Base-by-base conservation (phyloP, 2,329 filamentous ascomycete species). In the Alternaria tenuissima region DNA sequence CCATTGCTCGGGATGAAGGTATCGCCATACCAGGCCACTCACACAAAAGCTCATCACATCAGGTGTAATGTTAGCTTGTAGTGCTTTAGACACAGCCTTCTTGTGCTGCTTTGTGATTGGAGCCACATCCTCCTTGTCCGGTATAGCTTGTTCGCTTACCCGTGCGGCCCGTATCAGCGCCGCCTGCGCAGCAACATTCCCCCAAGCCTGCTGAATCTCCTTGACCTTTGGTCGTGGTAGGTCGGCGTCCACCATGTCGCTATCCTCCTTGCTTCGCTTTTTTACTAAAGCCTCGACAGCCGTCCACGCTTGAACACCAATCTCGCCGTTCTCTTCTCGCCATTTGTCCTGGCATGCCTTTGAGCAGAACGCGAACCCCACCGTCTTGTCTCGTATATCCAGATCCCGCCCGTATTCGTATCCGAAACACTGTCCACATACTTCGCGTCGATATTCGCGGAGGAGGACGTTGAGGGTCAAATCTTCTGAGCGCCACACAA, bases 381-480 rank as follows among this genome's bases (percentile, higher is more conserved):
- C 70, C 2, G 59, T 65, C 44, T 68, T 62, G 38, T 81, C 78
- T 16, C 79, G 76, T 5, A 82, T 69, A 6, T 69, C 68, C 58
- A 82, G 67, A 43, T 78, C 78, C 3, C 80, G 74, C 1, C 82
- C 82, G 22, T 78, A 71, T 30, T 83, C 78, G 67, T 83, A 84
- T 20, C 59, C 55, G 56, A 84, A 83, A 67, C 82, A 84, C 26
- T 79, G 72, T 0, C 78, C 81, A 69, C 82, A 84, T 11, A 83
- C 82, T 72, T 84, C 82, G 41, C 81, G 80, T 8, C 80, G 75
- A 66, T 83, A 84, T 49, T 81, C 76, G 47, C 81, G 78, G 41
- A 81, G 76, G 4, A 84, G 61, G 8, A 83, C 79, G 30, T 75
- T 76, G 1, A 80, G 71, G 4, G 77, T 73, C 1, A 81, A 76